These are phyloP conservation scores for Fragaria iinumae DNA, from an alignment of 306 rosid genomes.

Conservation along the genomic window DNA sequence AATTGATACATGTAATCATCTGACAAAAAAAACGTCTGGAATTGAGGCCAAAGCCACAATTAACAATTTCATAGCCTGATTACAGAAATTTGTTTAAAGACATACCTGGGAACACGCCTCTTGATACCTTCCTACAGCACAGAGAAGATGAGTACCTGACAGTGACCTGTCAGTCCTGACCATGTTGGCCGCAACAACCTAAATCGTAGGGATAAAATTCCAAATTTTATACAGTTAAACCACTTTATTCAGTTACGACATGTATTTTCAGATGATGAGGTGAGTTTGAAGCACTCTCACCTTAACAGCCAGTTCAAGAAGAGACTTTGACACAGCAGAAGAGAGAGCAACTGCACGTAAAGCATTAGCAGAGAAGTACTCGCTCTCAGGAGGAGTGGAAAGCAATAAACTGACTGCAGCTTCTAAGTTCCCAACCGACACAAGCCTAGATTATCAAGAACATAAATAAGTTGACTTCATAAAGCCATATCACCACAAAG, in stretches of 20 bases:
- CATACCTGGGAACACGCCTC: slow-evolving; percentile 99
- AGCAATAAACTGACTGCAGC: slow-evolving; percentile 91
- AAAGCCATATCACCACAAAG: slow-evolving; percentile 16
- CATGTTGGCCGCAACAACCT: slow-evolving; percentile 99
- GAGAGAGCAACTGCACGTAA: slow-evolving; percentile 97
- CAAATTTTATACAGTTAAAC: slow-evolving; percentile 22
- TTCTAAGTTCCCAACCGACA: slow-evolving; percentile 88
- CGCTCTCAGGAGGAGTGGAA: slow-evolving; percentile 97
- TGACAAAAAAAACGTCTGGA: background rate
- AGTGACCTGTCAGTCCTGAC: slow-evolving; percentile 95
- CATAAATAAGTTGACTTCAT: slow-evolving; percentile 4
- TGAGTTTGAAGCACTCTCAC: slow-evolving; percentile 52
- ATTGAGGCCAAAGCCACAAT: background rate
- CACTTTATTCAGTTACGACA: slow-evolving; percentile 13
- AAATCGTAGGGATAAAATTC: slow-evolving; percentile 15
- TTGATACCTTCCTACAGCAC: slow-evolving; percentile 97
- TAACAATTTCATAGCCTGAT: background rate
- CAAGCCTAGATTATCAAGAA: slow-evolving; percentile 56
- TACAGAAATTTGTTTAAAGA: slow-evolving; percentile 6
- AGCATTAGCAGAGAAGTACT: slow-evolving; percentile 83
- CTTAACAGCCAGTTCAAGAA: slow-evolving; percentile 96
- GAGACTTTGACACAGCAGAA: slow-evolving; percentile 90
- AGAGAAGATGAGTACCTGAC: slow-evolving; percentile 96
- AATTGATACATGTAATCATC: background rate
- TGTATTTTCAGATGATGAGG: slow-evolving; percentile 23